A percentile compares a stretch with the other conserved stretches of the same genome.
Evolutionary conservation across 305 asterid genomes (phyloP).

Genomic region (Fraxinus platypoda): DNA sequence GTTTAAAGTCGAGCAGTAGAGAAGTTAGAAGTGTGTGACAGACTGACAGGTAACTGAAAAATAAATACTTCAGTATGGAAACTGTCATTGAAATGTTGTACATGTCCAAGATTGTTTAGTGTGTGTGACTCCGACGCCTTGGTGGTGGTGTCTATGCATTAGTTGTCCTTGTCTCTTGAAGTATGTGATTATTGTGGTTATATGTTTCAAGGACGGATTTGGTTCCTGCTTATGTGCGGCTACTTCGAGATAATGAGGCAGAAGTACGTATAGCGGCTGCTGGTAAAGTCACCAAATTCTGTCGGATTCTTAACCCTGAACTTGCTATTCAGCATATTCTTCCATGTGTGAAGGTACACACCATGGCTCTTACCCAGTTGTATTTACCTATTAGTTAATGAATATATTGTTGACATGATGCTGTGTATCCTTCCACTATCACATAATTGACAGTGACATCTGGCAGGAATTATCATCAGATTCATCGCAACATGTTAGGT

Average conservation of each 20-base stretch:
- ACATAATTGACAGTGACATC: constrained; percentile 3
- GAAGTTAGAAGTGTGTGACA: neutral
- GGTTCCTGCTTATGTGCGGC: constrained; percentile 91
- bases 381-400: neutral
- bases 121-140: neutral
- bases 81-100: neutral
- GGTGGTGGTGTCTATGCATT: neutral
- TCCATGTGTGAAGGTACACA: constrained; percentile 89
- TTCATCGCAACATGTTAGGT: constrained; percentile 91
- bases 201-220: constrained; percentile 62
- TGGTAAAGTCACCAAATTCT: constrained; percentile 86
- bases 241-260: constrained; percentile 94
- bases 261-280: constrained; percentile 97
- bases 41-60: neutral
- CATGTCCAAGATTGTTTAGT: neutral
- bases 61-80: neutral
- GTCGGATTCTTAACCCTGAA: constrained; percentile 75
- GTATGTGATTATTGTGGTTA: neutral
- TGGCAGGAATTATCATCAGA: constrained; percentile 87
- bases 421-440: neutral
- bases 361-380: neutral
- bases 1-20: neutral
- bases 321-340: constrained; percentile 88
- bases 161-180: neutral
- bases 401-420: neutral